Evolutionary conservation across 768 basidiomycete species (phyloP).

Genomic region (Dioszegia hungarica): DNA sequence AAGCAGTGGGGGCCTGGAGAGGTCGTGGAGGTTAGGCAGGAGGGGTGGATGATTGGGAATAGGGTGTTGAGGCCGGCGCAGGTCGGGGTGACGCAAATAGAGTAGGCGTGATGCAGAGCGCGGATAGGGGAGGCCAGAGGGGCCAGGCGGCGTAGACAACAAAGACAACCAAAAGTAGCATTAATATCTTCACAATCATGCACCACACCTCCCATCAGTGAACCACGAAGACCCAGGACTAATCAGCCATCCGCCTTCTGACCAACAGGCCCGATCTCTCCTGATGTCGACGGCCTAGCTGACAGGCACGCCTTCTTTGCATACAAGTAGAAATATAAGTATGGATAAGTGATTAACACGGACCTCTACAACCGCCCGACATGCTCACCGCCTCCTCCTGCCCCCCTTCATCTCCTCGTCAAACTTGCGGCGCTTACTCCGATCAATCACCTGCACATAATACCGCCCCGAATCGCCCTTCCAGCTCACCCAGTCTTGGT

Average conservation of each 20-base stretch:
- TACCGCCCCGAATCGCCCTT: slow-evolving; percentile 40
- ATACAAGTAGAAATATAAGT: too few species aligned
- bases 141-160: too few species aligned
- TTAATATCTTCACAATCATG: too few species aligned
- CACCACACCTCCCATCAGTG: too few species aligned
- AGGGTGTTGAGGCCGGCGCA: slow-evolving; percentile 89
- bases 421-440: slow-evolving; percentile 28
- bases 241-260: too few species aligned
- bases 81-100: slow-evolving; percentile 80
- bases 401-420: slow-evolving; percentile 28
- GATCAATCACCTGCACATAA: slow-evolving; percentile 38
- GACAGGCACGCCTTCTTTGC: too few species aligned
- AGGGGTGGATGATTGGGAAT: slow-evolving; percentile 90
- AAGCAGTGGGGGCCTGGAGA: slow-evolving; percentile 59
- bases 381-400: slow-evolving; percentile 4
- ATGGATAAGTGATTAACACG: too few species aligned
- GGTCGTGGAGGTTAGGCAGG: slow-evolving; percentile 83
- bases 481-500: slow-evolving; percentile 42
- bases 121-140: background rate
- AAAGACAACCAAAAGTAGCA: too few species aligned
- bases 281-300: too few species aligned
- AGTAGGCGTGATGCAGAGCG: slow-evolving; percentile 31
- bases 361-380: too few species aligned
- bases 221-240: too few species aligned
- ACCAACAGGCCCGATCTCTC: too few species aligned